phyloP scores from a whole-genome alignment of 352 stramenopile genomes.

The Lagenidium giganteum region DNA sequence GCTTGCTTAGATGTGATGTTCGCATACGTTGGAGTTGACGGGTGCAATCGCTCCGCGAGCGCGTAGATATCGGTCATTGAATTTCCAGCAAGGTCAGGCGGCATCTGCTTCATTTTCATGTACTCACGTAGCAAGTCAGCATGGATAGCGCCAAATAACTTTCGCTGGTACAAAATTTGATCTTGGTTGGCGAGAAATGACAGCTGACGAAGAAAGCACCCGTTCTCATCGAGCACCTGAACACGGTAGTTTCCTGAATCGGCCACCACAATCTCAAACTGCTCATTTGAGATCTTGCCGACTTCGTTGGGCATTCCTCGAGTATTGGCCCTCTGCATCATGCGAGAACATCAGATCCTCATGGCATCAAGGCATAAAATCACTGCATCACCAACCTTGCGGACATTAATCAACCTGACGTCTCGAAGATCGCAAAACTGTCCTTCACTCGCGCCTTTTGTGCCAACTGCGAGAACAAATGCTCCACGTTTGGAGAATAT shows the following conservation, averaged over 20 bases:
- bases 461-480: conserved; percentile 39
- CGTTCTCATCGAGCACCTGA: conserved; percentile 59
- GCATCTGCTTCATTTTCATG: conserved; percentile 11
- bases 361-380: neutral
- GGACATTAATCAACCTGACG: conserved; percentile 47
- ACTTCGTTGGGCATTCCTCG: conserved; percentile 26
- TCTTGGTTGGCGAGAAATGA: conserved; percentile 39
- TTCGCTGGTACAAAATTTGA: conserved; percentile 35
- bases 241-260: conserved; percentile 64
- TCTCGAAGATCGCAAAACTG: conserved; percentile 48
- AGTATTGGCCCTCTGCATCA: conserved; percentile 31
- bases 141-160: conserved; percentile 22
- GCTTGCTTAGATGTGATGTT: conserved; percentile 23
- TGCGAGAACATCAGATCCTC: neutral
- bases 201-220: conserved; percentile 40
- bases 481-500: conserved; percentile 52
- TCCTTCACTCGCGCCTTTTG: conserved; percentile 23
- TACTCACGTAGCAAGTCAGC: conserved; percentile 25
- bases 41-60: conserved; percentile 34
- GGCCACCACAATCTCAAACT: conserved; percentile 67
- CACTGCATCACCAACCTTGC: conserved; percentile 34
- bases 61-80: conserved; percentile 24
- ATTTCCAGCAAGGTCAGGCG: conserved; percentile 21
- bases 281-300: conserved; percentile 42
- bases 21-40: conserved; percentile 26